Percentiles rank a stretch among this genome's conserved stretches.
Conservation (phyloP, 2,329 filamentous ascomycete genomes). For the Rutstroemia sp. region DNA sequence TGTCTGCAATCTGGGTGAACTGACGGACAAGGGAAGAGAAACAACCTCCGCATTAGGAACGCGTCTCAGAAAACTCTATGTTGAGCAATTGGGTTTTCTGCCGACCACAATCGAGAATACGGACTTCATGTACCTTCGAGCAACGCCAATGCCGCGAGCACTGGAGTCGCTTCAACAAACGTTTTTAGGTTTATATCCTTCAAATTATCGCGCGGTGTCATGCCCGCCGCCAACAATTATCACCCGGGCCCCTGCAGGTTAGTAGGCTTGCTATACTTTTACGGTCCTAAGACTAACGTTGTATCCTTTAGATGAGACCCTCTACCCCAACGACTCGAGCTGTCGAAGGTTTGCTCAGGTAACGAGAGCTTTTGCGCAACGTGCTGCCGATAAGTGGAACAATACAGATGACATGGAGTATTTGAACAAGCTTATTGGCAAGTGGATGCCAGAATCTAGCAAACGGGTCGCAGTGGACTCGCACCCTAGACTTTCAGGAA, state of each 20-base stretch:
- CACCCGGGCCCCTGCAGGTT: conserved; percentile 45
- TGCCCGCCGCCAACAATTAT: conserved; percentile 60
- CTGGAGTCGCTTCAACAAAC: conserved; percentile 71
- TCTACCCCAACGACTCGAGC: conserved; percentile 70
- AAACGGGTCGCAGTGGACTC: conserved; percentile 73
- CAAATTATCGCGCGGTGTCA: conserved; percentile 37
- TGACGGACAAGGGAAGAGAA: conserved; percentile 67
- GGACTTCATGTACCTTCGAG: conserved; percentile 63
- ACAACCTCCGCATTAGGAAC: conserved; percentile 63
- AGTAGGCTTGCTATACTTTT: not conserved
- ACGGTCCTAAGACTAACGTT: not conserved
- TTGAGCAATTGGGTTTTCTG: conserved; percentile 68
- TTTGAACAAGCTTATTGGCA: conserved; percentile 67
- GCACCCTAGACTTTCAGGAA: conserved; percentile 74
- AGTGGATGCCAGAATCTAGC: conserved; percentile 72
- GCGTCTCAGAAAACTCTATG: conserved; percentile 63
- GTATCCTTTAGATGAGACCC: conserved; percentile 54
- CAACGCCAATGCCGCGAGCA: conserved; percentile 68
- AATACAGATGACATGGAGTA: conserved; percentile 74
- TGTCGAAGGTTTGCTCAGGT: conserved; percentile 68
- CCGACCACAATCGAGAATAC: conserved; percentile 46
- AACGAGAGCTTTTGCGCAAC: conserved; percentile 61
- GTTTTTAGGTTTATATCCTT: conserved; percentile 68
- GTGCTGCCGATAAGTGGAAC: conserved; percentile 69
- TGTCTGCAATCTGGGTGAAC: conserved; percentile 71